Percentiles rank a stretch among this genome's conserved stretches.
Evolutionary conservation across 257 asterid species (phyloP).

Genomic region (Solanum piurae): DNA sequence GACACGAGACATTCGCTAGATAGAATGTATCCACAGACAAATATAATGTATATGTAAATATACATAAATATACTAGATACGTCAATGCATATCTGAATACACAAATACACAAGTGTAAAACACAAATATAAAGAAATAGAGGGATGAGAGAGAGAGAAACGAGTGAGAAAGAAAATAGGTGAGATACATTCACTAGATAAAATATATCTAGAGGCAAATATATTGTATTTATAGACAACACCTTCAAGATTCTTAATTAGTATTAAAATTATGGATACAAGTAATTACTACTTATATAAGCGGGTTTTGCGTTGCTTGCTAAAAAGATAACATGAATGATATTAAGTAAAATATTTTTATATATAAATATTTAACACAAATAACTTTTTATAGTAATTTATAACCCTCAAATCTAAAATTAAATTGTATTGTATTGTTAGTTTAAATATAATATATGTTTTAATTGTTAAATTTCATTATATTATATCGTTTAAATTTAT

Average conservation of each 20-base stretch:
- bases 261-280: not conserved
- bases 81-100: not conserved
- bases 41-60: not conserved
- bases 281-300: not conserved
- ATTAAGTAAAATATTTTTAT: not conserved
- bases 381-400: not conserved
- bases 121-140: too few species aligned
- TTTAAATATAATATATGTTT: too few species aligned
- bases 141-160: not conserved
- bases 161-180: accelerated
- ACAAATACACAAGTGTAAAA: not conserved
- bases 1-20: too few species aligned
- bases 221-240: too few species aligned
- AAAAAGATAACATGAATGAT: not conserved
- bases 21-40: not conserved
- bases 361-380: not conserved
- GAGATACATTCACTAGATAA: not conserved
- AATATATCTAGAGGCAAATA: too few species aligned
- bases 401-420: not conserved
- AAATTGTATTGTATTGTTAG: too few species aligned
- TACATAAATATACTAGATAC: not conserved
- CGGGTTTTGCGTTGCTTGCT: not conserved
- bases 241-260: too few species aligned
- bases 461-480: too few species aligned
- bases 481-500: too few species aligned